Evolutionary conservation across 768 basidiomycete species (phyloP).

Genomic region (Leccinum incarnatum): DNA sequence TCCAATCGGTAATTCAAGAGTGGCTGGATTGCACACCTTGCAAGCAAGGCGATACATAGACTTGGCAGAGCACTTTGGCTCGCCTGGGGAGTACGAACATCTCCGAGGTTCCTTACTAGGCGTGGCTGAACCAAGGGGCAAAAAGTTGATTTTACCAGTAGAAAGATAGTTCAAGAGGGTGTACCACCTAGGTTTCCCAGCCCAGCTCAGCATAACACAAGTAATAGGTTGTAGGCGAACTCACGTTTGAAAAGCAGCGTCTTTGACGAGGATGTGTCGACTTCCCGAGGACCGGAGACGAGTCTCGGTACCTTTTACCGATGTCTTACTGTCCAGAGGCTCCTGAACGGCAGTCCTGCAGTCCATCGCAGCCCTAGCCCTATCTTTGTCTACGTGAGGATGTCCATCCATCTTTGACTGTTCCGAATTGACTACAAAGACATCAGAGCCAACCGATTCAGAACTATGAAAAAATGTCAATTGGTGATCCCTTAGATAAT

Average conservation of each 20-base stretch:
- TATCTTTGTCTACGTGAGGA: background rate
- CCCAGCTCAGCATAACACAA: background rate
- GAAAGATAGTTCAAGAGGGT: slow-evolving; percentile 40
- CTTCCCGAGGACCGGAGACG: slow-evolving; percentile 1
- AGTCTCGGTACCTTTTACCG: background rate
- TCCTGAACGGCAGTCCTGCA: background rate
- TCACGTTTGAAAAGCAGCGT: slow-evolving; percentile 27
- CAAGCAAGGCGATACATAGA: slow-evolving; percentile 43
- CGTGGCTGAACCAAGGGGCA: slow-evolving; percentile 27
- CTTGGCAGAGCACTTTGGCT: slow-evolving; percentile 37
- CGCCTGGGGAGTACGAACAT: background rate
- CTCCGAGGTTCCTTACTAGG: background rate
- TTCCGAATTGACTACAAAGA: slow-evolving; percentile 17
- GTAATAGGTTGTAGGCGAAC: background rate
- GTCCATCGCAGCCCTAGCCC: background rate
- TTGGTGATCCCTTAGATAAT: background rate
- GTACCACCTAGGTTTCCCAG: slow-evolving; percentile 30
- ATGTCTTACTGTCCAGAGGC: background rate
- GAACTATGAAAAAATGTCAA: slow-evolving; percentile 7
- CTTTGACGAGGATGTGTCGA: slow-evolving; percentile 23
- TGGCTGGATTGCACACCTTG: slow-evolving; percentile 27
- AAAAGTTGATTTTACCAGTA: slow-evolving; percentile 33
- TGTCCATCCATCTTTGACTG: slow-evolving; percentile 3
- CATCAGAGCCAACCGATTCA: slow-evolving; percentile 16
- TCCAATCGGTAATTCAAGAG: background rate